phyloP scores from a whole-genome alignment of 768 basidiomycete species.

The Lactifluus subvellereus region DNA sequence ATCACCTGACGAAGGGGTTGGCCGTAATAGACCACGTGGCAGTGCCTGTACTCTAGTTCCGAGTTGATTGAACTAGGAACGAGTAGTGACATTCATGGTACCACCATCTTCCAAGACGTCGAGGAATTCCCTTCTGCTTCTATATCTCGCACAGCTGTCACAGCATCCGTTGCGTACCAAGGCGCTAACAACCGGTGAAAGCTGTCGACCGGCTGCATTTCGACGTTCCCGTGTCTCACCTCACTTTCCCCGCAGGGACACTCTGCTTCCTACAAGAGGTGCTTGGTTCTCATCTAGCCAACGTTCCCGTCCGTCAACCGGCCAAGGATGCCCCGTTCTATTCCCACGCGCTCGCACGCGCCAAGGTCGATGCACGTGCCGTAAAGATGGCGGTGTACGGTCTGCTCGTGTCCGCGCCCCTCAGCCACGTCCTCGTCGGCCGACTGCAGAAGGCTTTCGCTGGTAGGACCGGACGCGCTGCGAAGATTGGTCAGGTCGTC shows the following conservation, averaged over 20 bases:
- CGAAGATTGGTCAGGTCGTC: conserved; percentile 66
- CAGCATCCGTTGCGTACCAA: conserved; percentile 75
- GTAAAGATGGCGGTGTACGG: conserved; percentile 83
- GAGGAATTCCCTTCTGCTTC: conserved; percentile 50
- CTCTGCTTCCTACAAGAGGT: conserved; percentile 66
- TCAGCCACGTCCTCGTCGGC: conserved; percentile 70
- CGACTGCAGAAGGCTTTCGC: conserved; percentile 69
- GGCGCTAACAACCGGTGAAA: conserved; percentile 62
- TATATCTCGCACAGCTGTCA: conserved; percentile 64
- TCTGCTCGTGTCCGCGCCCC: conserved; percentile 75
- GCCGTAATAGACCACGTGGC: not conserved
- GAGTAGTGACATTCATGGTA: conserved; percentile 18
- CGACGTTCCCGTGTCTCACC: not conserved
- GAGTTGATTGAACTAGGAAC: not conserved
- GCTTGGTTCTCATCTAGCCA: conserved; percentile 65
- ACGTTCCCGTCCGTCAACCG: conserved; percentile 46
- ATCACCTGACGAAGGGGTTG: not conserved
- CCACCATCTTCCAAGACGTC: conserved; percentile 22
- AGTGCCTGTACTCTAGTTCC: too few species aligned
- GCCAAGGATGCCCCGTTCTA: conserved; percentile 50
- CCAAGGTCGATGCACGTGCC: conserved; percentile 63
- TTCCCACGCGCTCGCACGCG: conserved; percentile 46
- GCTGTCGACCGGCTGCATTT: not conserved
- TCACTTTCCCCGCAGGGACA: conserved; percentile 27
- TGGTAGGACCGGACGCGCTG: conserved; percentile 58